phyloP scores from a whole-genome alignment of 2,329 filamentous ascomycete genomes.

The Beauveria varroae region DNA sequence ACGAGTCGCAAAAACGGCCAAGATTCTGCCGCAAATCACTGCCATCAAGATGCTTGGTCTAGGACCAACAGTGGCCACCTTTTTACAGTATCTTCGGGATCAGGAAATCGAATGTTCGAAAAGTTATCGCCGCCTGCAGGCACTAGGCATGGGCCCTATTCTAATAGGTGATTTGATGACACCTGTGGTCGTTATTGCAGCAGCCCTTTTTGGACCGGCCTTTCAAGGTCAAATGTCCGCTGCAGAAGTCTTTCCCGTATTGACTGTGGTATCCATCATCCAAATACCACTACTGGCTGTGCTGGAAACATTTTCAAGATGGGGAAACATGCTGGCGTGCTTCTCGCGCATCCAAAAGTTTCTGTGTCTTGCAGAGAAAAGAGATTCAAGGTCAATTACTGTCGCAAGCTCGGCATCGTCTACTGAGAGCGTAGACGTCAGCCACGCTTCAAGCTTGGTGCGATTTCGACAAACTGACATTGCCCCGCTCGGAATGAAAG shows the following conservation, averaged over 20 bases:
- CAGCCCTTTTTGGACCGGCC: neutral
- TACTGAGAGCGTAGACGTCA: neutral
- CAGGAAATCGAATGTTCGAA: neutral
- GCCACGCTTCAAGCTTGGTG: neutral
- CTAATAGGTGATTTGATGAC: neutral
- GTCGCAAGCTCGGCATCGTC: neutral
- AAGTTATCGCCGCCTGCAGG: neutral
- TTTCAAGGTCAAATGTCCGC: neutral
- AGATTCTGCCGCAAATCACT: neutral
- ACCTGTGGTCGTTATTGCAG: neutral
- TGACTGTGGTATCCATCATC: neutral
- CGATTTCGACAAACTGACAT: neutral
- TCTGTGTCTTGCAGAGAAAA: neutral
- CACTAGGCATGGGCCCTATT: neutral
- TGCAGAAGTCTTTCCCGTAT: neutral
- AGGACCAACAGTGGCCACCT: neutral
- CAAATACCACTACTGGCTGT: neutral
- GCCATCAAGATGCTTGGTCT: constrained; percentile 3
- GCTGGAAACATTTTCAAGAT: neutral
- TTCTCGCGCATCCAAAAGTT: neutral
- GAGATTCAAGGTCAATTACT: neutral
- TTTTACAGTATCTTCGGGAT: neutral
- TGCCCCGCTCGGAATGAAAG: neutral
- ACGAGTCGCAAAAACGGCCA: neutral
- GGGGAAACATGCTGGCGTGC: neutral